Conservation (phyloP, 352 stramenopile genomes). For the Phytophthora sojae region DNA sequence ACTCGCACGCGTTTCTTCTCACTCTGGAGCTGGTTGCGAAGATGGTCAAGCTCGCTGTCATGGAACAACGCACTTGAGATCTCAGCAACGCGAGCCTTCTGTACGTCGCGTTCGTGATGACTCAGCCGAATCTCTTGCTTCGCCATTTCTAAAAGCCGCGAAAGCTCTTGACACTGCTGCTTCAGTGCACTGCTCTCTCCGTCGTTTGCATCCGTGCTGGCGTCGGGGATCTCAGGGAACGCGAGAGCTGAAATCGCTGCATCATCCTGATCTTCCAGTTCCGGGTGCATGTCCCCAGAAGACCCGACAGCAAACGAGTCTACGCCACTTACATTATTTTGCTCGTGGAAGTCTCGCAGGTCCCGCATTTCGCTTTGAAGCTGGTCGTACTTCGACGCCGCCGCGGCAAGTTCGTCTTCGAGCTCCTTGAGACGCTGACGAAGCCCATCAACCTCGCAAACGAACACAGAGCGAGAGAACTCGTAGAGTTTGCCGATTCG, state of each 20-base stretch:
- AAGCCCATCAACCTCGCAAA: constrained; percentile 38
- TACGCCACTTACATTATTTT: constrained; percentile 30
- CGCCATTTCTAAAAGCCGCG: constrained; percentile 65
- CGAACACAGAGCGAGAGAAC: constrained; percentile 48
- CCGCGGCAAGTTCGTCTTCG: constrained; percentile 17
- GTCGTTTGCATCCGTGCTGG: background rate
- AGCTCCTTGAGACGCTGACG: constrained; percentile 11
- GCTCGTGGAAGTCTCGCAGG: constrained; percentile 52
- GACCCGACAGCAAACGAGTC: constrained; percentile 11
- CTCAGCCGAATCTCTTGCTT: constrained; percentile 79
- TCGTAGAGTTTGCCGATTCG: constrained; percentile 48
- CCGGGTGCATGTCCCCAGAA: background rate
- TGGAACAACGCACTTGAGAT: constrained; percentile 59
- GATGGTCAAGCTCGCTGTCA: constrained; percentile 55
- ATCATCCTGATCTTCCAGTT: constrained; percentile 25
- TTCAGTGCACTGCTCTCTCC: constrained; percentile 39
- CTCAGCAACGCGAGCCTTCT: constrained; percentile 56
- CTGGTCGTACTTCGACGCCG: constrained; percentile 30
- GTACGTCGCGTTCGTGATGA: constrained; percentile 62
- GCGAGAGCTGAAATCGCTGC: constrained; percentile 16
- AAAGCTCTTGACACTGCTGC: constrained; percentile 61
- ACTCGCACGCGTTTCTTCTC: constrained; percentile 70
- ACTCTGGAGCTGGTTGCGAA: constrained; percentile 65
- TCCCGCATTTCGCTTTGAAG: constrained; percentile 54
- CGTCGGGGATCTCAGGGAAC: constrained; percentile 5